Base-by-base conservation (phyloP, 2,329 filamentous ascomycete genomes). In the Stachybotrys echinatus region DNA sequence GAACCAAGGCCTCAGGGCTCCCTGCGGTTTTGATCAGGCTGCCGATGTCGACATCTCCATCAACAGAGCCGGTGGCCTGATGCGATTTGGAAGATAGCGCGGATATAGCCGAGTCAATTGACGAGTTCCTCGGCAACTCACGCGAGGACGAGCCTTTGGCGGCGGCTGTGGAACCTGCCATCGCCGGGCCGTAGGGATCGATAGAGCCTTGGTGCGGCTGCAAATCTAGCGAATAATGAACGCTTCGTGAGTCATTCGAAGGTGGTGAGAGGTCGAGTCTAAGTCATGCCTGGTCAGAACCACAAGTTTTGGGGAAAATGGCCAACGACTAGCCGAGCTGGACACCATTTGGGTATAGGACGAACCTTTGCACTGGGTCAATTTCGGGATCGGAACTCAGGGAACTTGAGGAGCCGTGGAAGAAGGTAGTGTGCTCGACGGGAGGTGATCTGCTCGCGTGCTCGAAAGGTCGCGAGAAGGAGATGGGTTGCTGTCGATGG, bases 51-150 rank as follows among this genome's bases (percentile, higher is more conserved):
- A 86, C 77, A 27, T 77, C 68, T 54, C 68, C 77, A 56, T 86
- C 84, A 44, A 80, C 75, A 1, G 81, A 76, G 22, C 73, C 76
- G 58, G 81, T 56, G 80, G 76, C 45, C 6, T 77, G 74, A 50
- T 81, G 75, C 3, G 74, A 74, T 48, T 81, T 79, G 10, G 74
- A 76, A 6, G 89, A 89, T 45, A 89, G 77, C 10, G 83, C 81
- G 2, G 92, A 96, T 44, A 95, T 87, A n/a, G 89, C 88, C 12
- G 92, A 96, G 67, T 97, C 92, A 61, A 96, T 92, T 12, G 92
- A 96, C 4, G 88, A 88, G 50, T 88, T 95, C 60, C 92, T 84
- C 50, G 85, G 82, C 19, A 71, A 54, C 38, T 63, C 68, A 53
- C 69, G 71, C 40, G 61, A 60, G 48, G 66, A 61, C 51, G 73